A percentile compares a stretch with the other conserved stretches of the same genome.
phyloP scores from a whole-genome alignment of 371 early-diverging fungal species.

The Mortierella sp. region DNA sequence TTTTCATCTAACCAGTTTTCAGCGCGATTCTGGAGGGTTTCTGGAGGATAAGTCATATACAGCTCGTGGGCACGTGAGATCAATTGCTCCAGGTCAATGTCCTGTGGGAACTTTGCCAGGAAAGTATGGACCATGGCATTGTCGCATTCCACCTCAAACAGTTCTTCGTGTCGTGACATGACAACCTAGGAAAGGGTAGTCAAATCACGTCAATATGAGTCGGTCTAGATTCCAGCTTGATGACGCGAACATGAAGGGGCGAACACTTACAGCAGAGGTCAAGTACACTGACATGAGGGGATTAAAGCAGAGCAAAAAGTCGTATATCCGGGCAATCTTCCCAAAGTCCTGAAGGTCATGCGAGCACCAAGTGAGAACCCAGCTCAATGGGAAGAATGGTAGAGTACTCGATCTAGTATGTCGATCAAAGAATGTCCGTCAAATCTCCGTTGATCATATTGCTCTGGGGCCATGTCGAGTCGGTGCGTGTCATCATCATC shows the following conservation, averaged over 20 bases:
- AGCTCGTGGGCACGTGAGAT: conserved; percentile 57
- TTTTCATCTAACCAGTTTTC: conserved; percentile 55
- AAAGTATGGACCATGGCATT: conserved; percentile 64
- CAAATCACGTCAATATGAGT: not conserved
- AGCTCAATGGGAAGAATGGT: conserved; percentile 85
- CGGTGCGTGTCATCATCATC: not conserved
- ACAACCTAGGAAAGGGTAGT: conserved; percentile 55
- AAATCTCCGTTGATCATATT: no score
- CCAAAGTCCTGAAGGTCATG: conserved; percentile 75
- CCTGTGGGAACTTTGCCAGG: conserved; percentile 64
- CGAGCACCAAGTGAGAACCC: conserved; percentile 91
- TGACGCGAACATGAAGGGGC: not conserved
- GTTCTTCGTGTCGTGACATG: conserved; percentile 57
- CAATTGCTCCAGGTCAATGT: conserved; percentile 55
- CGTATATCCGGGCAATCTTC: conserved; percentile 74
- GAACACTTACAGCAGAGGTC: conserved; percentile 64
- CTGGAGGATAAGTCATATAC: conserved; percentile 56
- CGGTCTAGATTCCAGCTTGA: not conserved
- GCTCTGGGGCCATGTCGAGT: no score
- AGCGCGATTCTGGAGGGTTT: conserved; percentile 56
- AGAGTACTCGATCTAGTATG: conserved; percentile 63
- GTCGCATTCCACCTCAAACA: conserved; percentile 63
- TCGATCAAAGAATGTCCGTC: not conserved
- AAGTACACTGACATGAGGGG: conserved; percentile 83
- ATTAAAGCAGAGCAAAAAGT: conserved; percentile 76